Conservation (phyloP, 139 green algal genomes). For the Ettlia oleoabundans region DNA sequence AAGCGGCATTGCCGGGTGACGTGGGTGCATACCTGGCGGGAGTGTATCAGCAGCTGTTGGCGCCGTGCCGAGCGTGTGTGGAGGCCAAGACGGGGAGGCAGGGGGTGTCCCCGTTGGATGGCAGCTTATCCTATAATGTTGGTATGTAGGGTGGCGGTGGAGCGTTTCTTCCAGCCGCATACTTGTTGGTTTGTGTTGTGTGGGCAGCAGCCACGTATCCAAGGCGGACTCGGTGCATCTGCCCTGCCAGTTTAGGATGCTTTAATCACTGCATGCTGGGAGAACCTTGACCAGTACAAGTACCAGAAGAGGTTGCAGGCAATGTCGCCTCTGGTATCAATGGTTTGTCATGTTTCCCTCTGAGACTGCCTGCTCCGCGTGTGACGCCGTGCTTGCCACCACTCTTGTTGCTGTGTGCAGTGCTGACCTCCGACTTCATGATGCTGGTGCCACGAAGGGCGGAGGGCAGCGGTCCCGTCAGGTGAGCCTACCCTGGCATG, state of each 20-base stretch:
- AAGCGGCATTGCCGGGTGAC: background rate
- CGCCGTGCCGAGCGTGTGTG: background rate
- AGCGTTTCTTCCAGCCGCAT: too few species aligned
- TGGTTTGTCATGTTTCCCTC: too few species aligned
- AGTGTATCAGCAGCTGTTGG: background rate
- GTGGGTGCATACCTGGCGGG: background rate
- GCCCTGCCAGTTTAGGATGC: too few species aligned
- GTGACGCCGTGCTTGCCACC: background rate
- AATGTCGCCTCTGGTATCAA: too few species aligned
- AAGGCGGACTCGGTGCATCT: too few species aligned
- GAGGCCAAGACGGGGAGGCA: background rate
- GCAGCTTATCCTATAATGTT: slow-evolving; percentile 33
- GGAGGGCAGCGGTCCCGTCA: slow-evolving; percentile 55
- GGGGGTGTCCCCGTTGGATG: background rate
- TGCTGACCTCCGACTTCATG: slow-evolving; percentile 59
- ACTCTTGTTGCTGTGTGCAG: slow-evolving; percentile 43
- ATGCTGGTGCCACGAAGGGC: slow-evolving; percentile 56
- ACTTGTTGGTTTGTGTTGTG: background rate
- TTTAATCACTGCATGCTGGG: too few species aligned
- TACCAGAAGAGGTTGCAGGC: too few species aligned
- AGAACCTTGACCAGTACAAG: too few species aligned
- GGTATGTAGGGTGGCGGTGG: background rate
- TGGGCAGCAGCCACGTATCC: too few species aligned
- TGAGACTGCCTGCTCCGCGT: too few species aligned
- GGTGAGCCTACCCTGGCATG: too few species aligned